Base-by-base conservation (phyloP, 495 filamentous ascomycete genomes). In the Daldinia concentrica region DNA sequence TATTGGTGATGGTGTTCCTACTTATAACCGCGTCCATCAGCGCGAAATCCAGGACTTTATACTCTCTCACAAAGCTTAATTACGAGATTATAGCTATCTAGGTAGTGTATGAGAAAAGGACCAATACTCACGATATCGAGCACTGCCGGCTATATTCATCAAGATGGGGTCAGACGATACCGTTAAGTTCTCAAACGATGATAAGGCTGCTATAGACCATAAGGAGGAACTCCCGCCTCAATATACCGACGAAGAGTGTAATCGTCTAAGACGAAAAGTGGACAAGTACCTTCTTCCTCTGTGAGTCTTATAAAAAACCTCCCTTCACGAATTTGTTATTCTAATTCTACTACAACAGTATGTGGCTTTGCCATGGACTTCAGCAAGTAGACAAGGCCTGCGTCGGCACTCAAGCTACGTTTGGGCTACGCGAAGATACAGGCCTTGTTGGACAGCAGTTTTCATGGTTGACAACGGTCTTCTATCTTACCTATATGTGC, bases 321-420 rank as follows among this genome's bases (percentile, higher is more conserved):
- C 9, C 29, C 26, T 39, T 5, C 11, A 14, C 34, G 3, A 36
- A 36, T 4, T 14, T 36, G 12, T 14, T 36, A 36, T 36, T 11
- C 43, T 48, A 48, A 48, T 48, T 24, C 17, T 22, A 1, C 0
- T 14, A 8, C 17, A 5, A 57, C 6, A 67, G 64, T 24, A 73
- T 77, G 72, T 77, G 69, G 62, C 41, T 77, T 17, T 77, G 72
- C 9, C 70, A 73, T 55, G 74, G 74, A n/a, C 73, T 68, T 3
- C 74, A 77, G 50, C 17, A 41, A 9, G 61, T 71, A 30, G 74
- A 77, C 14, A 77, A 77, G 36, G 54, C 55, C 17, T 73, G 61
- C 24, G 36, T 77, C 55, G 50, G 68, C 32, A 75, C 72, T 15
- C 72, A 77, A 45, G 74, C 72, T n/a, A 74, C 60, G 0, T 77